These are phyloP conservation scores for Balamuthia mandrillaris DNA, from an alignment of 208 protist species.

Conservation along the genomic window DNA sequence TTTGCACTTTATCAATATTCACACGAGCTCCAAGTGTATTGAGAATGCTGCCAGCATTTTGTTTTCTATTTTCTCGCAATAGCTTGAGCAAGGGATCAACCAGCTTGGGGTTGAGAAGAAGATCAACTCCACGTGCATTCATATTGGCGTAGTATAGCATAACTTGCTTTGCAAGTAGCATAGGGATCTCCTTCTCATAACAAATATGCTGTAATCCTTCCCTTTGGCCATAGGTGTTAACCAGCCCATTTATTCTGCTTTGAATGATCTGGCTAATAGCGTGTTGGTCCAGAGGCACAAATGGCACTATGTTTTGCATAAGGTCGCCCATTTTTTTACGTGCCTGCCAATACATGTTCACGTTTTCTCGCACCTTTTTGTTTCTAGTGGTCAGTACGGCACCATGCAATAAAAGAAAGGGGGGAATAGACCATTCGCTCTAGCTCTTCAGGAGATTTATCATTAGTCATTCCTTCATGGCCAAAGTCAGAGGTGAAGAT, in stretches of 20 bases:
- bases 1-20: too few relatives aligned
- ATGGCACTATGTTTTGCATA: background rate
- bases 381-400: background rate
- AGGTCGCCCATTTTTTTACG: background rate
- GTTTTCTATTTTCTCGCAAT: too few relatives aligned
- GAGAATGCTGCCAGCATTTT: too few relatives aligned
- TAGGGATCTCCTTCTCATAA: background rate
- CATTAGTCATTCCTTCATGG: background rate
- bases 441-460: background rate
- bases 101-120: background rate
- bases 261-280: background rate
- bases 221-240: background rate
- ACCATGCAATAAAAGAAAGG: background rate
- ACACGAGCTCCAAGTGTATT: too few relatives aligned
- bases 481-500: background rate
- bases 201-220: background rate
- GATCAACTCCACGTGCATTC: background rate
- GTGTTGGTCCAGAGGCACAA: background rate
- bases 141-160: background rate
- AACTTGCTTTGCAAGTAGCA: background rate
- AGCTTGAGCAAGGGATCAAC: background rate
- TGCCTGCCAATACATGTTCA: background rate
- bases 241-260: background rate
- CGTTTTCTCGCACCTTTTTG: background rate
- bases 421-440: background rate